Evolutionary conservation across 768 basidiomycete genomes (phyloP).

Genomic region (Mycena crocata): DNA sequence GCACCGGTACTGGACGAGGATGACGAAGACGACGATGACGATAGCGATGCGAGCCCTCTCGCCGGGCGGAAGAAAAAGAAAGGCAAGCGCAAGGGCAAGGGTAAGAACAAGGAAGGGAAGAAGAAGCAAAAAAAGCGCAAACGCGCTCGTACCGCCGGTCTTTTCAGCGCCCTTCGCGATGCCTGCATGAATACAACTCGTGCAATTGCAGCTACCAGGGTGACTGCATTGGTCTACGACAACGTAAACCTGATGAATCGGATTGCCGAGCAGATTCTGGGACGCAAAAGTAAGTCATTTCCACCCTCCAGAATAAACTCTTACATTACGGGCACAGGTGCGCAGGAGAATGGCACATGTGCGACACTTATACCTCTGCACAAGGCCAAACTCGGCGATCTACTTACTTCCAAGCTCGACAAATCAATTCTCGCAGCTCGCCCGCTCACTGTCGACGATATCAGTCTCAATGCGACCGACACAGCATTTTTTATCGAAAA

Average conservation of each 20-base stretch:
- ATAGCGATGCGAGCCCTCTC: no score
- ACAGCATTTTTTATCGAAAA: conserved; percentile 16
- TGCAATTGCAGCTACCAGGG: conserved; percentile 35
- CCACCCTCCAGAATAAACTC: conserved; percentile 20
- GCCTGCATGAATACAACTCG: no score
- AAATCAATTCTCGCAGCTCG: conserved; percentile 38
- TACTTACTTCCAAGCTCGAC: conserved; percentile 38
- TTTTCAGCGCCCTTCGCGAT: no score
- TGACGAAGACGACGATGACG: no score
- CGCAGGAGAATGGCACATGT: conserved; percentile 49
- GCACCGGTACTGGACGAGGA: no score
- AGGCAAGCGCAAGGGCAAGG: no score
- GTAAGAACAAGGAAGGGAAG: no score
- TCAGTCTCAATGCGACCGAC: conserved; percentile 41
- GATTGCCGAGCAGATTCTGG: conserved; percentile 47
- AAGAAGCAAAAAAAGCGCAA: no score
- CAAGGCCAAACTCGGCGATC: conserved; percentile 38
- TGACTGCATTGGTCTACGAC: conserved; percentile 44
- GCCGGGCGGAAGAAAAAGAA: no score
- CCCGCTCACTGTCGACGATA: conserved; percentile 38
- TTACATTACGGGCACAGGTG: conserved; percentile 39
- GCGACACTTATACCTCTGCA: conserved; percentile 45
- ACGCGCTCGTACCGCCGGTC: no score
- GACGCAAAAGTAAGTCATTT: conserved; percentile 37
- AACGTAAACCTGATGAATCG: conserved; percentile 50